Evolutionary conservation across 1,139 yeast genomes (phyloP), one percentile per base, ranked within the genome.

Genomic region (Hansenula sp.): DNA sequence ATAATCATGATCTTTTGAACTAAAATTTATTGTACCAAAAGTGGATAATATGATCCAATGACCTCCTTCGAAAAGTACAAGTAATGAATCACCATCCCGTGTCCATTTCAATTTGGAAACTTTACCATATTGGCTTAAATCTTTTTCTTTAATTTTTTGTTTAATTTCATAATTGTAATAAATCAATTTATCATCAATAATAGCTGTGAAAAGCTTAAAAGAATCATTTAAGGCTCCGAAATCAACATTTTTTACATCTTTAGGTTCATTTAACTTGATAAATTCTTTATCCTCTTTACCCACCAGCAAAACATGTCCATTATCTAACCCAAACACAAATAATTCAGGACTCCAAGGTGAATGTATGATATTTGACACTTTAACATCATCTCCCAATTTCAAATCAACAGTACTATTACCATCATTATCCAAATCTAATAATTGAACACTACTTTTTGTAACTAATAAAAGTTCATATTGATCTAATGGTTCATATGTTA

Each of bases 371-470:
- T 50, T 48, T 3, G 32, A 30, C 8, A 45, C 57, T 44, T 34
- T 52, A 46, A 44, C 29, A 41, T 36, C 29, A 41, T 37, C 40
- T 47, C 49, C 37, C 44, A 58, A 35, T 50, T 56, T 48, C 45
- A 53, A 39, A 35, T 53, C 45, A 43, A 62, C 32, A 42, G 53
- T 31, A 36, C 52, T 37, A 48, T 51, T 47, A 43, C 56, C 35
- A 50, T 62, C 53, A 35, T 54, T 57, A n/a, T 59, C 56, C 27
- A 71, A 47, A 32, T 62, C 59, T 39, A 73, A 51, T 14, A 68
- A 32, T 49, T 72, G 75, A 21, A 69, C 56, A 12, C 73, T 71
- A 43, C 62, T 64, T 1, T 62, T 54, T 25, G 71, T 70, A 10
- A 68, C 55, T 18, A 72, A 48, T 19, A 71, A 43, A 37, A 60